A percentile compares a stretch with the other conserved stretches of the same genome.
These are phyloP conservation scores for Camellia japonica DNA, from an alignment of 148 eudicot species.

Conservation along the genomic window DNA sequence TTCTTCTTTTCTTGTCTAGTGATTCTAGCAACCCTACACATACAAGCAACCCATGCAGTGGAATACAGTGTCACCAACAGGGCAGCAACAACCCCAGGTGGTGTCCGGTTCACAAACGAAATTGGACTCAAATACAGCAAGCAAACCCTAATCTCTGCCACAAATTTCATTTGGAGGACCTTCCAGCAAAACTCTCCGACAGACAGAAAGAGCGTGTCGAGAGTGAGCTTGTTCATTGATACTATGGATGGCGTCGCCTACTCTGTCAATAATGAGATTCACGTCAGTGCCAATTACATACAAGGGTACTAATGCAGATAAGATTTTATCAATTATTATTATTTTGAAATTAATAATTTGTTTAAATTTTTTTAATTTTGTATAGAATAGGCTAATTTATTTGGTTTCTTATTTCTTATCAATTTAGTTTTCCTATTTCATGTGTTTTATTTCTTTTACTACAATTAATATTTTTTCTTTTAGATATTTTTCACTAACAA, in stretches of 20 bases:
- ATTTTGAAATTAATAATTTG: no score
- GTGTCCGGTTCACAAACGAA: constrained; percentile 19
- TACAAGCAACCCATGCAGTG: constrained; percentile 24
- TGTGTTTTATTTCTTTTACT: no score
- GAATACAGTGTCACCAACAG: constrained; percentile 32
- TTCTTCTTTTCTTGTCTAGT: neutral
- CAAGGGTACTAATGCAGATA: neutral
- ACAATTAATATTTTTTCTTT: no score
- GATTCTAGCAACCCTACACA: constrained; percentile 18
- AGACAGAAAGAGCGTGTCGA: constrained; percentile 25
- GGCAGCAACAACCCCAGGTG: constrained; percentile 32
- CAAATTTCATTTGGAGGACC: constrained; percentile 32
- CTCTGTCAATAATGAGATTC: constrained; percentile 10
- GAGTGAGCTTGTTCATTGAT: constrained; percentile 34
- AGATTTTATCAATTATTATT: no score
- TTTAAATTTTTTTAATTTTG: no score
- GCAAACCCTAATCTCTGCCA: constrained; percentile 17
- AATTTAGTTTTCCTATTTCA: no score
- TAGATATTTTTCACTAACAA: no score
- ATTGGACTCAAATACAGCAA: constrained; percentile 29
- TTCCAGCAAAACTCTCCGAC: constrained; percentile 31
- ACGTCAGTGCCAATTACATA: constrained; percentile 14
- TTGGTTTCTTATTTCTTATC: no score
- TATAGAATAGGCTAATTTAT: no score
- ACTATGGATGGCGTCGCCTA: constrained; percentile 43